phyloP scores from a whole-genome alignment of 2,329 filamentous ascomycete genomes.

The Neonectria hederae region DNA sequence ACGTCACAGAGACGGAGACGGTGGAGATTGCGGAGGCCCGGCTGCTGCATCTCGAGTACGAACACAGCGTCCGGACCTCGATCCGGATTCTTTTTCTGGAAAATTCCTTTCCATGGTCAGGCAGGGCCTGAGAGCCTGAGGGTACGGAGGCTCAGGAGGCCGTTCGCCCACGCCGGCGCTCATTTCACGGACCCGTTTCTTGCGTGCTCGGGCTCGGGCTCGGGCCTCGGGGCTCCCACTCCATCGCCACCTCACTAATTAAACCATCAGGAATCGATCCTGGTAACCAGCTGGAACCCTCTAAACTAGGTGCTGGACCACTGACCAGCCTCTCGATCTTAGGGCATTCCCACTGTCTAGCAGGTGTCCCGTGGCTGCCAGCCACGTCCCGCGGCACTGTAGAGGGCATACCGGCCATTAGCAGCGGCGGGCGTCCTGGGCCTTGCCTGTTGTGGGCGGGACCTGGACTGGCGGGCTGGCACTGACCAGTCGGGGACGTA shows the following conservation, averaged over 20 bases:
- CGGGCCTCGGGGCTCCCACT: not conserved
- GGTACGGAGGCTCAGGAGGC: not conserved
- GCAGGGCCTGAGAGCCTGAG: not conserved
- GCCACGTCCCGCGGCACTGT: not conserved
- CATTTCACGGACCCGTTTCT: not conserved
- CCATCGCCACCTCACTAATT: not conserved
- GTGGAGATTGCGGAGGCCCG: slow-evolving; percentile 10
- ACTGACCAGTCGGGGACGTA: slow-evolving; percentile 14
- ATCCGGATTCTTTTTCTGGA: slow-evolving; percentile 2
- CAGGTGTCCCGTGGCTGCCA: not conserved
- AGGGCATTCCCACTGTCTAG: not conserved
- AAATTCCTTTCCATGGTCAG: not conserved
- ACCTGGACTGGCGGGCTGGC: slow-evolving; percentile 9
- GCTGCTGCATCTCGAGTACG: not conserved
- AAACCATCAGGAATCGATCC: not conserved
- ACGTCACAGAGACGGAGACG: not conserved
- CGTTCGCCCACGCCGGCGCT: slow-evolving; percentile 2
- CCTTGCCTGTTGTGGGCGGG: not conserved
- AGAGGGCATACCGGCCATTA: not conserved
- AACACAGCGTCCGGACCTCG: not conserved
- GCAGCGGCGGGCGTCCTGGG: not conserved
- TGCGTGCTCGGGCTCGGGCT: not conserved
- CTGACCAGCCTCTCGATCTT: slow-evolving; percentile 1
- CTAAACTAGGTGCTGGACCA: not conserved
- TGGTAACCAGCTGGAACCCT: not conserved